phyloP scores from a whole-genome alignment of 2,329 filamentous ascomycete genomes.

The Hypoxylon sp. region DNA sequence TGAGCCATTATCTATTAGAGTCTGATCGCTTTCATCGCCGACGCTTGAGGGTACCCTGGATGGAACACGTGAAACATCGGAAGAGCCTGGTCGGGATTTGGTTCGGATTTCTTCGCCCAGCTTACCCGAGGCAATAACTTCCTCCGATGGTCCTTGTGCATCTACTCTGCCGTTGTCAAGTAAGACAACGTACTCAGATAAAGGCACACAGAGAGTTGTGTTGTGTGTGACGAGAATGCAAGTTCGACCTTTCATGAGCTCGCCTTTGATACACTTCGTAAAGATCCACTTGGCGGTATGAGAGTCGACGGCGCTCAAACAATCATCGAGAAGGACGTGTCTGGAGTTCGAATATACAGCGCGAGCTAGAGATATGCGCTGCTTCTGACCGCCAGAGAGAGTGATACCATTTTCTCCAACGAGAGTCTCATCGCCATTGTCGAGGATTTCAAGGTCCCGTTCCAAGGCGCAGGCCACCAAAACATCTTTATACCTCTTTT shows the following conservation, averaged over 20 bases:
- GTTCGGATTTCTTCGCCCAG: conserved; percentile 87
- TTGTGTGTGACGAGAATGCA: conserved; percentile 98
- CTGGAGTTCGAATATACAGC: conserved; percentile 96
- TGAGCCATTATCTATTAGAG: conserved; percentile 68
- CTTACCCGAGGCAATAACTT: conserved; percentile 88
- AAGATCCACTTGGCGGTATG: conserved; percentile 99
- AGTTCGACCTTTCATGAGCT: conserved; percentile 88
- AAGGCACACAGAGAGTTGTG: conserved; percentile 85
- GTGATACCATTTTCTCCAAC: conserved; percentile 98
- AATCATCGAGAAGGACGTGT: conserved; percentile 93
- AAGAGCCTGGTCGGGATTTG: conserved; percentile 78
- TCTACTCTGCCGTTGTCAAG: conserved; percentile 88
- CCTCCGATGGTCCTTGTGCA: conserved; percentile 80
- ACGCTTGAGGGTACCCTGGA: conserved; percentile 85
- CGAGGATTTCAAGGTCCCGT: conserved; percentile 91
- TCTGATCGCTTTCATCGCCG: conserved; percentile 72
- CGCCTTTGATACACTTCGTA: conserved; percentile 89
- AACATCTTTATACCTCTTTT: conserved; percentile 87
- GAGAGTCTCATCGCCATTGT: conserved; percentile 91
- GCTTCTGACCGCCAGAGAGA: conserved; percentile 96
- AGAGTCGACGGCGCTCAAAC: conserved; percentile 95
- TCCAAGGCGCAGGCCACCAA: conserved; percentile 92
- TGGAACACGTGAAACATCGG: conserved; percentile 77
- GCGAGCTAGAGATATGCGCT: conserved; percentile 95
- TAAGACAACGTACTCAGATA: conserved; percentile 84